Conservation (phyloP, 2,329 filamentous ascomycete genomes). For the Fusarium agapanthi region DNA sequence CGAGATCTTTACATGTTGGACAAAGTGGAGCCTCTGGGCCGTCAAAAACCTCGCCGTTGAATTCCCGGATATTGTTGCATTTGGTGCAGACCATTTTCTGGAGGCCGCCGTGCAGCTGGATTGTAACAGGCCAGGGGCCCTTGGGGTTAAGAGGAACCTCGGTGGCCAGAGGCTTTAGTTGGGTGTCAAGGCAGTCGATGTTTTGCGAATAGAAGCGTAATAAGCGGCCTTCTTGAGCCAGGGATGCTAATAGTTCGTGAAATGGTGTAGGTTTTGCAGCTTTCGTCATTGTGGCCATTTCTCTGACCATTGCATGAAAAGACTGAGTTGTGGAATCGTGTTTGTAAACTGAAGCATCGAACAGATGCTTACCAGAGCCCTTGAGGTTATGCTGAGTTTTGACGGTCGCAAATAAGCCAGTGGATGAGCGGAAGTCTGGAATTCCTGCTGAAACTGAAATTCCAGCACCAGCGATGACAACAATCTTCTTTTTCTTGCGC, state of each 20-base stretch:
- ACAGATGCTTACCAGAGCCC: constrained; percentile 88
- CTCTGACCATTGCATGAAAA: constrained; percentile 96
- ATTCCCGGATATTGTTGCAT: constrained; percentile 78
- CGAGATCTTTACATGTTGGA: constrained; percentile 74
- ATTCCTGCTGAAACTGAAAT: constrained; percentile 98
- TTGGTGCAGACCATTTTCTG: constrained; percentile 98
- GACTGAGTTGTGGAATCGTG: constrained; percentile 87
- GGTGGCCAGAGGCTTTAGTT: constrained; percentile 80
- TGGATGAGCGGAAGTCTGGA: constrained; percentile 93
- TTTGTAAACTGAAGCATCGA: constrained; percentile 97
- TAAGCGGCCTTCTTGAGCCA: constrained; percentile 86
- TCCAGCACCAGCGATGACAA: constrained; percentile 94
- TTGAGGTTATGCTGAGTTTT: constrained; percentile 90
- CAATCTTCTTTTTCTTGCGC: constrained; percentile 92
- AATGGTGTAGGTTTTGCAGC: constrained; percentile 85
- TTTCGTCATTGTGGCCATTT: constrained; percentile 81
- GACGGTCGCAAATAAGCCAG: constrained; percentile 86
- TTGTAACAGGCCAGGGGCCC: constrained; percentile 90
- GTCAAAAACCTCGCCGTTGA: constrained; percentile 82
- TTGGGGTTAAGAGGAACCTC: constrained; percentile 82
- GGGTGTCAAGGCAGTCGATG: constrained; percentile 92
- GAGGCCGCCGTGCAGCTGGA: constrained; percentile 93
- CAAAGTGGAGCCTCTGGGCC: constrained; percentile 87
- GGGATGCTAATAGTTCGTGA: constrained; percentile 90
- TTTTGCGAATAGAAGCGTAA: constrained; percentile 96